These are phyloP conservation scores for Sporothrix globosa DNA, from an alignment of 2,329 filamentous ascomycete species.

Conservation along the genomic window DNA sequence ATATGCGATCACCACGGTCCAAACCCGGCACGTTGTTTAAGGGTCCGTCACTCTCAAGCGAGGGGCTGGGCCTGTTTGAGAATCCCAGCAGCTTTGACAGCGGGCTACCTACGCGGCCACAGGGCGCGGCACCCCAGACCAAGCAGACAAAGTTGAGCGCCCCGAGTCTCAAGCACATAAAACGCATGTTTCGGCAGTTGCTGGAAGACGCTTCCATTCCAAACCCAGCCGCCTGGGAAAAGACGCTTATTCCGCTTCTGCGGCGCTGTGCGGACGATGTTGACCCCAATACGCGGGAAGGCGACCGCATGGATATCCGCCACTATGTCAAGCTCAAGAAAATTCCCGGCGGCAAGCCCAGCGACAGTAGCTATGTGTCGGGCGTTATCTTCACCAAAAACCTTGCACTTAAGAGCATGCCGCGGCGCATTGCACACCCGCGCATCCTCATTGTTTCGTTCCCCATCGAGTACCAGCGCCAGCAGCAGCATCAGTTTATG, in stretches of 20 bases:
- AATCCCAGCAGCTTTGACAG: conserved; percentile 48
- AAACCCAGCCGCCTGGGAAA: conserved; percentile 80
- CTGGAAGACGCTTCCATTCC: conserved; percentile 75
- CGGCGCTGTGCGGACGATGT: conserved; percentile 92
- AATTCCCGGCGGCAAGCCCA: conserved; percentile 84
- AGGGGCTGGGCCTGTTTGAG: conserved; percentile 56
- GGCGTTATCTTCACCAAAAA: conserved; percentile 98
- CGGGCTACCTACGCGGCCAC: conserved; percentile 49
- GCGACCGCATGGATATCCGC: conserved; percentile 94
- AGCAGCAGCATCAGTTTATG: conserved; percentile 91
- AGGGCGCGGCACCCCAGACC: conserved; percentile 50
- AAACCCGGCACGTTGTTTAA: conserved; percentile 60
- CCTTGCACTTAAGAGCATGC: conserved; percentile 93
- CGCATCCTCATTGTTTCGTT: conserved; percentile 93
- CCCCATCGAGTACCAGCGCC: conserved; percentile 91
- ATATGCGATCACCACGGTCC: conserved; percentile 73
- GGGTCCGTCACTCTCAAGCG: conserved; percentile 56
- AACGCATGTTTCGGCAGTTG: conserved; percentile 80
- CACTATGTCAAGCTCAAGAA: conserved; percentile 98
- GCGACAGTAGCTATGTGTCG: conserved; percentile 94
- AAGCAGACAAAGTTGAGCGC: conserved; percentile 83
- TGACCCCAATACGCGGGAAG: conserved; percentile 83
- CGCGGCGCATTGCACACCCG: conserved; percentile 78
- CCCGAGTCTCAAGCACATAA: conserved; percentile 85
- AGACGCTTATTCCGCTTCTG: conserved; percentile 84